A percentile compares a stretch with the other conserved stretches of the same genome.
These are phyloP conservation scores for Colletotrichum somersetense DNA, from an alignment of 2,329 filamentous ascomycete genomes.

Conservation along the genomic window DNA sequence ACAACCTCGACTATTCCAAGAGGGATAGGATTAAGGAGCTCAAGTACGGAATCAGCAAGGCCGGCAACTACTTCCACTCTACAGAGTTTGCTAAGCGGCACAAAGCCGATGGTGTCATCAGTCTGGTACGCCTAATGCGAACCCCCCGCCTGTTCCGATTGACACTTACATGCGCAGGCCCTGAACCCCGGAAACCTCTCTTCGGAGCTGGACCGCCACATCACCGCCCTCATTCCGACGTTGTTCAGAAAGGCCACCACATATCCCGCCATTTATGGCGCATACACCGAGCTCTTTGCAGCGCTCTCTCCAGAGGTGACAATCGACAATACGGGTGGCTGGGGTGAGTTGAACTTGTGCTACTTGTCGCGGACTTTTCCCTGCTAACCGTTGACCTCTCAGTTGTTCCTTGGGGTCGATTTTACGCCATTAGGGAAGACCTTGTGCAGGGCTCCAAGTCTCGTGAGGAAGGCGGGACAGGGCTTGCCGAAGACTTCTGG, in stretches of 20 bases:
- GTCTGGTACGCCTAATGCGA: conserved; percentile 30
- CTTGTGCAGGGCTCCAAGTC: conserved; percentile 48
- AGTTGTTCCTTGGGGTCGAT: conserved; percentile 56
- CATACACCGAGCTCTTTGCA: conserved; percentile 63
- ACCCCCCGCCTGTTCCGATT: not conserved
- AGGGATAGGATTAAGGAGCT: conserved; percentile 43
- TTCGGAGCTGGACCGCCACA: conserved; percentile 50
- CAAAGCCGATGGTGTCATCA: conserved; percentile 44
- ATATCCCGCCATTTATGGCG: conserved; percentile 53
- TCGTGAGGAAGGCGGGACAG: conserved; percentile 54
- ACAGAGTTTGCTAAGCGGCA: conserved; percentile 49
- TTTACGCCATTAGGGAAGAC: conserved; percentile 49
- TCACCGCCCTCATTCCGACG: conserved; percentile 34
- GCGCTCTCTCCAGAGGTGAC: conserved; percentile 59
- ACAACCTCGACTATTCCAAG: conserved; percentile 48
- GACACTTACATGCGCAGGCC: conserved; percentile 31
- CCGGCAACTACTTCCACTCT: conserved; percentile 50
- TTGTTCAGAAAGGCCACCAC: conserved; percentile 41
- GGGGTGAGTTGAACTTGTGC: conserved; percentile 42
- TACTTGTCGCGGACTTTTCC: not conserved
- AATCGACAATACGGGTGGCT: conserved; percentile 51
- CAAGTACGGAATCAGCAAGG: conserved; percentile 51
- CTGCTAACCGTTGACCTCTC: not conserved
- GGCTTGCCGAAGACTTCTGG: conserved; percentile 55
- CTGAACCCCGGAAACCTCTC: conserved; percentile 57